Evolutionary conservation across 2,329 filamentous ascomycete species (phyloP).

Genomic region (Claviceps fusiformis): DNA sequence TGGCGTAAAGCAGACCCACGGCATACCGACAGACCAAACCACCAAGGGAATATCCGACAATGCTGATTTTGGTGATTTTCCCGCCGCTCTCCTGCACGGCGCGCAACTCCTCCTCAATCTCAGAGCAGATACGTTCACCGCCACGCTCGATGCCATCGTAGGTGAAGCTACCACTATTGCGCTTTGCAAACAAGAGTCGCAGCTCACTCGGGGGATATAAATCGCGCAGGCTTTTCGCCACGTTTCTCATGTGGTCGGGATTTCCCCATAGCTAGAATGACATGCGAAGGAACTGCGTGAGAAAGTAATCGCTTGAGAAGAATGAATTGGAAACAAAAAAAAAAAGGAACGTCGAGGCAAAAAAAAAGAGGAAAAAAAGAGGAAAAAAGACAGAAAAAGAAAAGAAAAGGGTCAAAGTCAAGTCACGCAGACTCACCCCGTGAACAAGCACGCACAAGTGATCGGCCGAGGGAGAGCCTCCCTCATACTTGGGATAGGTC

Average conservation of each 20-base stretch:
- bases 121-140: slow-evolving; percentile 52
- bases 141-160: slow-evolving; percentile 58
- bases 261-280: slow-evolving; percentile 58
- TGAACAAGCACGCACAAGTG: slow-evolving; percentile 70
- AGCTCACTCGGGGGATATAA: slow-evolving; percentile 48
- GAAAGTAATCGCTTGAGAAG: neutral
- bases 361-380: neutral
- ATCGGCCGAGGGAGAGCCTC: slow-evolving; percentile 41
- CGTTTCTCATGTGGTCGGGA: slow-evolving; percentile 54
- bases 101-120: slow-evolving; percentile 52
- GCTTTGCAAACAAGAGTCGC: slow-evolving; percentile 57
- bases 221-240: slow-evolving; percentile 51
- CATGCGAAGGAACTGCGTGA: neutral
- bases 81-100: slow-evolving; percentile 47
- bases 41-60: slow-evolving; percentile 82
- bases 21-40: slow-evolving; percentile 79
- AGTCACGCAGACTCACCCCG: slow-evolving; percentile 38
- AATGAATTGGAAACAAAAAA: neutral
- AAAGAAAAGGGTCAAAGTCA: neutral
- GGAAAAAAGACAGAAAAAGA: neutral
- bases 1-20: slow-evolving; percentile 68
- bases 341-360: neutral
- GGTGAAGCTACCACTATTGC: slow-evolving; percentile 59
- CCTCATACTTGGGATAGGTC: slow-evolving; percentile 23
- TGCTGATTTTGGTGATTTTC: slow-evolving; percentile 66